phyloP scores from a whole-genome alignment of 345 rosid species.

The Citrus unshiu region DNA sequence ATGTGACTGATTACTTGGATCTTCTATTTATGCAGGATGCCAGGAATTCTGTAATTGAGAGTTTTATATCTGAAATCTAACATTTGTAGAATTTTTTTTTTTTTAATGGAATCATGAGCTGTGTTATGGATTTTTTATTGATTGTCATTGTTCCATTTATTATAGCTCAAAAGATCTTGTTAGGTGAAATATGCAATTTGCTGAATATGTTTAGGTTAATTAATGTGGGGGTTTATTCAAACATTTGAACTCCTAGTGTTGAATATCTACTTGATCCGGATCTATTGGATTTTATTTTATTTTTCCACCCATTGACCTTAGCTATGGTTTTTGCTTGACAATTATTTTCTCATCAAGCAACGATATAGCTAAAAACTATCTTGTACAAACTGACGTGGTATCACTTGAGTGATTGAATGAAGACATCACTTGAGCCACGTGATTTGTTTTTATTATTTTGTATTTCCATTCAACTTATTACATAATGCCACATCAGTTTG shows the following conservation, averaged over 20 bases:
- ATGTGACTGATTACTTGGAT: not conserved
- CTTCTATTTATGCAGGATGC: not conserved
- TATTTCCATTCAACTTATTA: too few relatives aligned
- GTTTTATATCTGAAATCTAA: not conserved
- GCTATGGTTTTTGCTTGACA: not conserved
- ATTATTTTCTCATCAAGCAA: not conserved
- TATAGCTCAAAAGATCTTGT: not conserved
- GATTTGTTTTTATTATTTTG: too few relatives aligned
- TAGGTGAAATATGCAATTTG: not conserved
- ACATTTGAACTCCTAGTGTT: not conserved
- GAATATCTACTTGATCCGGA: not conserved
- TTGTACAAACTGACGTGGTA: too few relatives aligned
- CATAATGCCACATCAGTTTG: too few relatives aligned
- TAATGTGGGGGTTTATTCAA: not conserved
- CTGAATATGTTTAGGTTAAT: not conserved
- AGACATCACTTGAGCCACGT: too few relatives aligned
- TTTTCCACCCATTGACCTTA: not conserved
- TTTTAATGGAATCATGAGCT: not conserved
- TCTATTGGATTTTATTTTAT: not conserved
- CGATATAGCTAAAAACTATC: too few relatives aligned
- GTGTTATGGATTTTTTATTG: not conserved
- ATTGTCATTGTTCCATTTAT: not conserved
- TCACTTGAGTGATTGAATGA: too few relatives aligned
- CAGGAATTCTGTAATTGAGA: not conserved
- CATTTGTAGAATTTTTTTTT: not conserved